These are phyloP conservation scores for Cinchona pubescens DNA, from an alignment of 257 asterid species.

Conservation along the genomic window DNA sequence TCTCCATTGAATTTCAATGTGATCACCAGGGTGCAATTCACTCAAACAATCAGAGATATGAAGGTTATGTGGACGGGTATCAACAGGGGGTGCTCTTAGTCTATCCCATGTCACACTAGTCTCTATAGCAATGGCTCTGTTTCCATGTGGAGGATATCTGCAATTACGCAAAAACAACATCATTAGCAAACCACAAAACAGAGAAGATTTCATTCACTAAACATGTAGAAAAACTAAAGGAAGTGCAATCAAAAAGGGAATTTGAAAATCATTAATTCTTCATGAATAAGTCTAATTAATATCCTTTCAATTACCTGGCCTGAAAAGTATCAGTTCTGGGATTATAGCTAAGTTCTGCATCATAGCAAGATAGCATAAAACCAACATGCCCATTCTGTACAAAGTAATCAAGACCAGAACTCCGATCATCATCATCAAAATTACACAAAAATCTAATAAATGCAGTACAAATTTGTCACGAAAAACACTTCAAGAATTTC, in stretches of 20 bases:
- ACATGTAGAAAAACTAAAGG: not conserved
- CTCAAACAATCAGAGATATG: constrained; percentile 64
- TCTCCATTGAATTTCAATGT: constrained; percentile 91
- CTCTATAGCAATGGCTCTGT: constrained; percentile 61
- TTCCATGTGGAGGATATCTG: constrained; percentile 86
- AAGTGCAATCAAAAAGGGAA: not conserved
- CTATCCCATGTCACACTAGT: constrained; percentile 81
- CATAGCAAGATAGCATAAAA: constrained; percentile 29
- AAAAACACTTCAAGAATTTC: not conserved
- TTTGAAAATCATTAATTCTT: not conserved
- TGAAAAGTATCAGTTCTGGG: constrained; percentile 27
- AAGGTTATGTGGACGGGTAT: constrained; percentile 60
- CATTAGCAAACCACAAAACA: not conserved
- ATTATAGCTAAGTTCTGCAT: constrained; percentile 34
- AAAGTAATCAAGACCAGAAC: not conserved
- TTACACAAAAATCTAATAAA: too few species aligned
- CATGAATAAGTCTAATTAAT: not conserved
- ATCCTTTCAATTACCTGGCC: constrained; percentile 23
- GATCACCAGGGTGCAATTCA: constrained; percentile 74
- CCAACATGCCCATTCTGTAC: constrained; percentile 36
- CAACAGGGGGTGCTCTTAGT: constrained; percentile 65
- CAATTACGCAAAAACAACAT: not conserved
- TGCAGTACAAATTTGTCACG: not conserved
- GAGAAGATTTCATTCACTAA: not conserved
- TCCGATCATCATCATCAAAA: not conserved